phyloP scores from a whole-genome alignment of 1,139 yeast genomes.

The Diutina mesorugosa region DNA sequence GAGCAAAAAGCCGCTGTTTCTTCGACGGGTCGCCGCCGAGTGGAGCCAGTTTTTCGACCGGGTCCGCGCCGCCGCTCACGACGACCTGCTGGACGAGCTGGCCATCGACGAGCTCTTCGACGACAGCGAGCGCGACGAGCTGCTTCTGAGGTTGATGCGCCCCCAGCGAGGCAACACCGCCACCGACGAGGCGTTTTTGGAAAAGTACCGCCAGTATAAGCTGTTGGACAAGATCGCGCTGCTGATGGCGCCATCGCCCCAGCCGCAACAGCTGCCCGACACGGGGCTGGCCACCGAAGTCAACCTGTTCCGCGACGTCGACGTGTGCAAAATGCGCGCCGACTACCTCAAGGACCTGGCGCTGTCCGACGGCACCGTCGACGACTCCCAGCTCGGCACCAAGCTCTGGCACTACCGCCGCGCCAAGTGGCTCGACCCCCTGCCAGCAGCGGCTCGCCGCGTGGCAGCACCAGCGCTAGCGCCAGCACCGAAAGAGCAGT shows the following conservation, averaged over 20 bases:
- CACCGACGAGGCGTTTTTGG: conserved; percentile 23
- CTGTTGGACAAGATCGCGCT: conserved; percentile 20
- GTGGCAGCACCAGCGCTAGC: conserved; percentile 17
- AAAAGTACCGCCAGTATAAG: conserved; percentile 19
- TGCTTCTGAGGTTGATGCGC: conserved; percentile 12
- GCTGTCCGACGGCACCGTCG: background rate
- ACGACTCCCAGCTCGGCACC: conserved; percentile 23
- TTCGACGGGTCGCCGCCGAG: conserved; percentile 22
- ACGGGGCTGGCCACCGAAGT: background rate
- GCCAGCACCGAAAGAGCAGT: conserved; percentile 33
- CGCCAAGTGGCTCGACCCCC: conserved; percentile 35
- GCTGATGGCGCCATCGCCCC: background rate
- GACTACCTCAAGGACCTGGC: conserved; percentile 7
- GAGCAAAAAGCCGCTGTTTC: conserved; percentile 10
- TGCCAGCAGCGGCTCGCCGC: conserved; percentile 9
- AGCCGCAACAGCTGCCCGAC: background rate
- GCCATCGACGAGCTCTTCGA: conserved; percentile 29
- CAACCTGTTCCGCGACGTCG: conserved; percentile 13
- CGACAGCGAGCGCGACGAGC: conserved; percentile 18
- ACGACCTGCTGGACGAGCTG: conserved; percentile 28
- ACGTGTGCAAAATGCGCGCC: conserved; percentile 15
- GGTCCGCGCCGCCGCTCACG: conserved; percentile 28
- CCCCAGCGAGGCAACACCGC: conserved; percentile 12
- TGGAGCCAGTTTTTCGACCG: conserved; percentile 20
- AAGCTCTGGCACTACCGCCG: conserved; percentile 50